Conservation (phyloP, 192 early-diverging fungal species). For the Oehlia diaphana region DNA sequence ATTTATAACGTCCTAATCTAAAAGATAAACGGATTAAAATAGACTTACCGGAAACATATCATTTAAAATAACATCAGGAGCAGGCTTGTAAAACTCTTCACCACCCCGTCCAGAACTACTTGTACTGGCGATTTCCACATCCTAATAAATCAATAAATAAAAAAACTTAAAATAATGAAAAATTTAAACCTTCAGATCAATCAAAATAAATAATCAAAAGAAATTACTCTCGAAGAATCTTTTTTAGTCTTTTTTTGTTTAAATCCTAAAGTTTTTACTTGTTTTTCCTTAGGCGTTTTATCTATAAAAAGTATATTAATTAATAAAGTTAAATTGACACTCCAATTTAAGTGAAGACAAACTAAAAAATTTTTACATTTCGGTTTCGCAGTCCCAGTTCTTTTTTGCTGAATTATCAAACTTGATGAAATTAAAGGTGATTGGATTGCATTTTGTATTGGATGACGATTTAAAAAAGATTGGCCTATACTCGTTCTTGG, state of each 20-base stretch:
- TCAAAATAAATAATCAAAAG: not conserved
- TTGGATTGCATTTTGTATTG: not conserved
- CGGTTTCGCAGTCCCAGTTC: conserved; percentile 5
- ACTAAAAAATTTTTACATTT: not conserved
- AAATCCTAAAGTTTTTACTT: not conserved
- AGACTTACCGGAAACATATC: conserved; percentile 30
- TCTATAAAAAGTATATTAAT: not conserved
- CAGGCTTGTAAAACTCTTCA: conserved; percentile 29
- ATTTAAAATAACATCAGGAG: conserved; percentile 22
- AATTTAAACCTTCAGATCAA: not conserved
- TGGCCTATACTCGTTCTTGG: not conserved
- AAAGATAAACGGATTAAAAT: not conserved
- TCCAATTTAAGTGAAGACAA: not conserved
- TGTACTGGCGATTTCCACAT: not conserved
- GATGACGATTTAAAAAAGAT: not conserved
- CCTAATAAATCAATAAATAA: not conserved
- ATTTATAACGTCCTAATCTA: not conserved
- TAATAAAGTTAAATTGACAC: not conserved
- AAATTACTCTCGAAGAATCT: not conserved
- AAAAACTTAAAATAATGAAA: not conserved
- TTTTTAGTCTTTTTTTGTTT: not conserved
- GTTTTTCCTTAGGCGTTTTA: not conserved
- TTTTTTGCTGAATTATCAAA: conserved; percentile 16
- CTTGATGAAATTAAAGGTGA: conserved; percentile 5
- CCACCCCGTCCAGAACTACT: not conserved